Evolutionary conservation across 768 basidiomycete genomes (phyloP), one percentile per base, ranked within the genome.

Genomic region (Punctularia strigosozonata): DNA sequence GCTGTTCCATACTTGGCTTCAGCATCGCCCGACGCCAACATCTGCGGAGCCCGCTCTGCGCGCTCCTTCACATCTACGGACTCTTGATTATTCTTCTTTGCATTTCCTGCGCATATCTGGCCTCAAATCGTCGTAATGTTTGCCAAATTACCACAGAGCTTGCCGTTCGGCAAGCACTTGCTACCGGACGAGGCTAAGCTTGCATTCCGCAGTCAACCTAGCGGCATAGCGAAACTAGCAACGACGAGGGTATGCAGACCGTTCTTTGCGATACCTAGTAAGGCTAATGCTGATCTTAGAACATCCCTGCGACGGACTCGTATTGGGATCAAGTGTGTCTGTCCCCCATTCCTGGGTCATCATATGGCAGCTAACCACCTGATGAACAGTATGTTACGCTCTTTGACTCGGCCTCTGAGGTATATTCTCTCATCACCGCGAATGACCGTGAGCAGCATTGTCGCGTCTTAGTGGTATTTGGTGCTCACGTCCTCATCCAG

Each of bases 351-450:
- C 26, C 8, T 28, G 26, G 8, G 26, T 28, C 26, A 28, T 28
- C 15, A 8, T 28, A 28, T 8, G 10, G 15, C 26, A 28, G 26
- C 8, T 15, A 8, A 8, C 15, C 8, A 28, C 15, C 4, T 4
- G 43, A 30, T 18, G 26, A 14, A 13, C 50, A 91, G 86, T 95
- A 83, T 52, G 78, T 83, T 46, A 59, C 72, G 33, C 65, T 95
- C 14, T 94, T 94, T 54, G 88, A 92, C 63, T 83, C 86, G 6
- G 74, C 86, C 1, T 85, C 87, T 0, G 89, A 94, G 48, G 88
- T 91, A 25, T 91, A 87, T 60, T 85, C 90, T 13, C 72, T 94
- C 25, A 36, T 44, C 18, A 35, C 37, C 17, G 36, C 43, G n/a
- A 22, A 25, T 23, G 24, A 22, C 19, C 31, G 40, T 44, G 38